phyloP scores from a whole-genome alignment of 2,329 filamentous ascomycete species.

The Orbilia ellipsospora region DNA sequence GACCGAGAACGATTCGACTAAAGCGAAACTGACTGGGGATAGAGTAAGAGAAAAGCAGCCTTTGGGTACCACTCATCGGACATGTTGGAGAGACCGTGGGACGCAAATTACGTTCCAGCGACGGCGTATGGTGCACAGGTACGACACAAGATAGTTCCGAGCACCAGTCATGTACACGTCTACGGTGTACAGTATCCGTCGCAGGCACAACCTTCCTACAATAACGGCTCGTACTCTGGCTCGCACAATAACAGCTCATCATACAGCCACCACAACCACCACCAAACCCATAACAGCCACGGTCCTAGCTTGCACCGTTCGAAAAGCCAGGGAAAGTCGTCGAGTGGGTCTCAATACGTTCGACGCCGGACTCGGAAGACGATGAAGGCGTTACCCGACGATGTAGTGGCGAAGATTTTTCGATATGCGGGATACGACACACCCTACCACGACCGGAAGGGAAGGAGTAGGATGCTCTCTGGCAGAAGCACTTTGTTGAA shows the following conservation, averaged over 20 bases:
- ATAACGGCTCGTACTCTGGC: constrained; percentile 38
- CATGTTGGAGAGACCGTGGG: constrained; percentile 56
- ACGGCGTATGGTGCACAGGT: constrained; percentile 54
- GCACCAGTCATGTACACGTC: constrained; percentile 50
- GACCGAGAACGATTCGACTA: neutral
- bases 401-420: constrained; percentile 51
- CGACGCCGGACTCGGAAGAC: constrained; percentile 47
- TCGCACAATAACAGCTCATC: constrained; percentile 39
- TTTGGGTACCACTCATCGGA: constrained; percentile 46
- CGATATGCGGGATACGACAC: constrained; percentile 50
- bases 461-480: constrained; percentile 31
- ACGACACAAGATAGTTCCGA: constrained; percentile 51
- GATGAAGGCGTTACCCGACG: constrained; percentile 50
- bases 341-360: constrained; percentile 51
- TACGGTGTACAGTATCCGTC: constrained; percentile 53
- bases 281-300: constrained; percentile 19
- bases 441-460: constrained; percentile 39
- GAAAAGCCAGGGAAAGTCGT: constrained; percentile 53
- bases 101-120: constrained; percentile 56
- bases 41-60: constrained; percentile 10
- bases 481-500: constrained; percentile 40
- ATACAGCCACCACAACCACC: constrained; percentile 23
- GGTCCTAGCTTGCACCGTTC: constrained; percentile 47
- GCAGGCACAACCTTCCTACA: constrained; percentile 50
- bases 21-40: constrained; percentile 32